Evolutionary conservation across 1,284 basidiomycete genomes (phyloP), one percentile per base, ranked within the genome.

Genomic region (Moesziomyces sp.): DNA sequence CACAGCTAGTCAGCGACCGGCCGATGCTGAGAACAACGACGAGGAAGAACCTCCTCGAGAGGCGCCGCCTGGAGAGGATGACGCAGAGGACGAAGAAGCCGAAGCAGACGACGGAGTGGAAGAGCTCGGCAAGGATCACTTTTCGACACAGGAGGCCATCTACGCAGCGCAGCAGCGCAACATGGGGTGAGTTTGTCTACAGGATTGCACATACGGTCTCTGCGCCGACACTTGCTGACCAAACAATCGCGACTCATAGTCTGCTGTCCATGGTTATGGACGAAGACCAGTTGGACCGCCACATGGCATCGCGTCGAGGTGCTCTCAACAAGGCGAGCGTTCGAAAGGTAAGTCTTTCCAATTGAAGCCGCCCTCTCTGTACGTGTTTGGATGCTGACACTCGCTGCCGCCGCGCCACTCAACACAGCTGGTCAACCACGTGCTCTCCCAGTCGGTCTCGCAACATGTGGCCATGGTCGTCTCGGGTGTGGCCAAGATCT

Each of bases 401-500:
- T 33, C 1, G 30, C 30, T 33, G 9, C 38, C 38, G 38, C 18
- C 13, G 5, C 16, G 14, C 38, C 13, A 2, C 16, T 18, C 38
- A 16, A 16, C 13, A 38, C 74, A 93, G 92, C 89, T 94, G 35
- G 91, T 94, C 68, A 93, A 94, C 82, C 91, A 92, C 83, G 89
- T 90, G 0, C 86, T 91, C 0, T 89, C 92, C 61, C 85, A 86
- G 57, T 91, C 93, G 73, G 92, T 92, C 5, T 93, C 92, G 4
- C 90, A 91, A 72, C 91, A 92, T 16, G 91, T 95, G 1, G 91
- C 93, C 1, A 92, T 94, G 78, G 90, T 94, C 38, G 90, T 94
- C 0, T 91, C 93, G 8, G 93, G 93, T 78, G 92, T 95, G 59
- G 88, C 89, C 19, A 96, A 96, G 82, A 92, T 95, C 2, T 96